Evolutionary conservation across 2,329 filamentous ascomycete species (phyloP), one percentile per base, ranked within the genome.

Genomic region (Fusarium vanettenii): DNA sequence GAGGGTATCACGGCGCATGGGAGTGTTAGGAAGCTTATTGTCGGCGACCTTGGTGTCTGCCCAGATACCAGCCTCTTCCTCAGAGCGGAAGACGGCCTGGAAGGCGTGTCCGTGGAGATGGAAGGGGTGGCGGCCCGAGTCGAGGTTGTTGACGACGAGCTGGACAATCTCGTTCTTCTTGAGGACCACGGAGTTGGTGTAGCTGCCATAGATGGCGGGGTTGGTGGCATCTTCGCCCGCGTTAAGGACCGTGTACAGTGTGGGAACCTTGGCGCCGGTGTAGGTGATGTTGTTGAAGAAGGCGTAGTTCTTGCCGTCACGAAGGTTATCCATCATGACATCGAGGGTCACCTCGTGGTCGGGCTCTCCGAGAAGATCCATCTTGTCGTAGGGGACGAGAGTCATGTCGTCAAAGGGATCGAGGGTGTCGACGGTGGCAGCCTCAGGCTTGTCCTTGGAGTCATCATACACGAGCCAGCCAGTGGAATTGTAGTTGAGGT

Each of bases 241-340:
- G 0, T 89, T 91, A 6, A 97, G 87, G 2, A 89, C 94, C 1
- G 93, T 94, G 86, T 95, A 97, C 0, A 97, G 86, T 0, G 92
- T 91, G 0, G 95, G 95, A 0, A 97, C 94, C 80, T 94, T 93
- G 57, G 93, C 93, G 0, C 82, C 66, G 4, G 89, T 88, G 81
- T 95, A 97, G 50, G 93, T 94, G 74, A 94, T 90, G 82, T 94
- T 91, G 86, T 96, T 95, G 85, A 94, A 90, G 83, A 92, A 92
- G 72, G 90, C 92, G 73, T 87, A 87, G 79, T 86, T 87, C 61
- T 88, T 87, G 16, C 92, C 92, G 71, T 94, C 87, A 25, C 85
- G 85, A 7, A 92, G 86, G 64, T 90, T 90, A 74, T 88, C 85
- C 86, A 91, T 91, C 83, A 89, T 90, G 39, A 94, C 87, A 74